These are phyloP conservation scores for Excoecaria agallocha DNA, from an alignment of 345 rosid species.

Conservation along the genomic window DNA sequence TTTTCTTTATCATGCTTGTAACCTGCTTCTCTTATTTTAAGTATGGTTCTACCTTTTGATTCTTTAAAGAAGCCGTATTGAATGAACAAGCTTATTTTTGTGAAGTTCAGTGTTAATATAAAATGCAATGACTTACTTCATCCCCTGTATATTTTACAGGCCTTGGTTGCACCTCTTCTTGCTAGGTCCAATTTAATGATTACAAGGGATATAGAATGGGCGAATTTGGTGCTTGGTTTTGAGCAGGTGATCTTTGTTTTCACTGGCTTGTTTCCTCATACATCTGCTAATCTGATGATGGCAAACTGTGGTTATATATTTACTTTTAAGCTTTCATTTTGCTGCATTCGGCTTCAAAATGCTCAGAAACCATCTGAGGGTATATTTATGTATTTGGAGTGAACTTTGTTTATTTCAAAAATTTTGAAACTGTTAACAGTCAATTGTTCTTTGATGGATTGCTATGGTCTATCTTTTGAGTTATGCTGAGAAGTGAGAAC, in stretches of 20 bases:
- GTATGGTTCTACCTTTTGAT: background rate
- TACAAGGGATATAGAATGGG: constrained; percentile 99
- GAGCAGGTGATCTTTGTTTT: constrained; percentile 61
- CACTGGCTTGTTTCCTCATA: background rate
- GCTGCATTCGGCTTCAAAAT: background rate
- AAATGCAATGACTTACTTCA: background rate
- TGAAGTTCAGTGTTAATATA: background rate
- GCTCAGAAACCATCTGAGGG: background rate
- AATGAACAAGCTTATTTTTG: background rate
- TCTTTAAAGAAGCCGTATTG: background rate
- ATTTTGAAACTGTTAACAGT: background rate
- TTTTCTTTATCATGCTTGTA: background rate
- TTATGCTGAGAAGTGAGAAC: background rate
- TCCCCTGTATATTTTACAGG: constrained; percentile 37
- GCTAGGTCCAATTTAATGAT: constrained; percentile 90
- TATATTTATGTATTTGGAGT: background rate
- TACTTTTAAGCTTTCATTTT: background rate
- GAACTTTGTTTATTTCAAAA: background rate
- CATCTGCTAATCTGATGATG: background rate
- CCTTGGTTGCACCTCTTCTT: constrained; percentile 70
- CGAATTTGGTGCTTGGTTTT: constrained; percentile 85
- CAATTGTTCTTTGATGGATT: background rate
- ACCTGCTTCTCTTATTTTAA: background rate
- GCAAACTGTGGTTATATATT: background rate
- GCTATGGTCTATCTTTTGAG: background rate